Evolutionary conservation across 345 rosid genomes (phyloP).

Genomic region (Laguncularia racemosa): DNA sequence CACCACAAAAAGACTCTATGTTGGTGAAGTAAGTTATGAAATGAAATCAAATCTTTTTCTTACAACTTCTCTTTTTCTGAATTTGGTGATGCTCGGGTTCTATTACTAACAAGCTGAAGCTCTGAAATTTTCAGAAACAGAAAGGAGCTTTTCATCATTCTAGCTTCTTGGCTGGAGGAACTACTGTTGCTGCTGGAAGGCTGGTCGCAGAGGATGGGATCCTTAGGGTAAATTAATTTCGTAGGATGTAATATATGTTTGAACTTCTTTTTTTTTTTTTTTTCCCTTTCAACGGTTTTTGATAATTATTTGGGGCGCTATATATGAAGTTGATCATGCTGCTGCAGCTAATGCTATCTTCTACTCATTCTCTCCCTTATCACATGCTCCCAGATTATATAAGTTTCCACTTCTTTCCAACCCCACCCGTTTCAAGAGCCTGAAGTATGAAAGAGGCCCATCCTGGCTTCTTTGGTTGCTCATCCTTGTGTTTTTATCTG

Average conservation of each 20-base stretch:
- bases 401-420: too few species aligned
- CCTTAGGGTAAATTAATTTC: constrained; percentile 47
- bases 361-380: too few species aligned
- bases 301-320: too few species aligned
- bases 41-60: not conserved
- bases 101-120: not conserved
- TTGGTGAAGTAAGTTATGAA: constrained; percentile 48
- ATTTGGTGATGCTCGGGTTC: not conserved
- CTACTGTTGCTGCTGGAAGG: constrained; percentile 87
- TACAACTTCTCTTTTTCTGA: not conserved
- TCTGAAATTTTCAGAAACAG: constrained; percentile 51
- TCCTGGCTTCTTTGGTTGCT: too few species aligned
- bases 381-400: too few species aligned
- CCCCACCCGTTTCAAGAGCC: too few species aligned
- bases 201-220: constrained; percentile 53
- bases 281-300: not conserved
- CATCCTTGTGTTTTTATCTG: too few species aligned
- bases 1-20: constrained; percentile 63
- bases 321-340: too few species aligned
- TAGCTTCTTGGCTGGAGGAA: constrained; percentile 95
- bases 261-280: not conserved
- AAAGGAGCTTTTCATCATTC: constrained; percentile 94
- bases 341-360: too few species aligned
- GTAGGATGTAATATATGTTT: not conserved
- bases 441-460: too few species aligned